phyloP scores from a whole-genome alignment of 768 basidiomycete species.

The Suillus bovinus region DNA sequence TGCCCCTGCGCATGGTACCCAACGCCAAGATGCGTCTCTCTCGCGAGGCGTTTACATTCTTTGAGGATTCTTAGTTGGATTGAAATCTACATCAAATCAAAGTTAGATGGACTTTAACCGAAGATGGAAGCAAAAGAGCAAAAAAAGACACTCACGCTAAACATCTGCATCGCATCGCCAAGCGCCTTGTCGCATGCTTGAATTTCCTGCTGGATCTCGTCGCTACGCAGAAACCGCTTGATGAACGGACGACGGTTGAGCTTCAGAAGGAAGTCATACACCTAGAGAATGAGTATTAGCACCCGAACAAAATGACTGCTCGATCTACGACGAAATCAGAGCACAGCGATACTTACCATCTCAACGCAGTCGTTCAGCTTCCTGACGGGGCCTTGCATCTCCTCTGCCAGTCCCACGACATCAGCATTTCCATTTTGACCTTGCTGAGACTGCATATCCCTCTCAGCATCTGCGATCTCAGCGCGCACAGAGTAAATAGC shows the following conservation, averaged over 20 bases:
- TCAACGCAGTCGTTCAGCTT: slow-evolving; percentile 42
- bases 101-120: background rate
- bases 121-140: slow-evolving; percentile 9
- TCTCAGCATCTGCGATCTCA: slow-evolving; percentile 61
- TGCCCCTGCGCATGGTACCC: background rate
- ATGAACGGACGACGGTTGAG: slow-evolving; percentile 70
- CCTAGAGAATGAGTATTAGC: slow-evolving; percentile 29
- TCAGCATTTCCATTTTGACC: slow-evolving; percentile 14
- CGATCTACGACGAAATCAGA: background rate
- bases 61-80: background rate
- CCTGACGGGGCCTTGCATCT: slow-evolving; percentile 50
- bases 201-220: slow-evolving; percentile 62
- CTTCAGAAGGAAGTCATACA: slow-evolving; percentile 54
- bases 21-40: background rate
- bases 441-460: background rate
- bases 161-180: slow-evolving; percentile 55
- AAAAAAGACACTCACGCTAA: slow-evolving; percentile 41
- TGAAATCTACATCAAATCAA: background rate
- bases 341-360: slow-evolving; percentile 38
- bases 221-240: slow-evolving; percentile 74
- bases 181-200: slow-evolving; percentile 51
- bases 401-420: slow-evolving; percentile 37
- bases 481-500: slow-evolving; percentile 63
- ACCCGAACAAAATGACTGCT: no score
- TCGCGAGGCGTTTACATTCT: background rate